phyloP scores from a whole-genome alignment of 2,329 filamentous ascomycete species.

The Fusarium anthophilum region DNA sequence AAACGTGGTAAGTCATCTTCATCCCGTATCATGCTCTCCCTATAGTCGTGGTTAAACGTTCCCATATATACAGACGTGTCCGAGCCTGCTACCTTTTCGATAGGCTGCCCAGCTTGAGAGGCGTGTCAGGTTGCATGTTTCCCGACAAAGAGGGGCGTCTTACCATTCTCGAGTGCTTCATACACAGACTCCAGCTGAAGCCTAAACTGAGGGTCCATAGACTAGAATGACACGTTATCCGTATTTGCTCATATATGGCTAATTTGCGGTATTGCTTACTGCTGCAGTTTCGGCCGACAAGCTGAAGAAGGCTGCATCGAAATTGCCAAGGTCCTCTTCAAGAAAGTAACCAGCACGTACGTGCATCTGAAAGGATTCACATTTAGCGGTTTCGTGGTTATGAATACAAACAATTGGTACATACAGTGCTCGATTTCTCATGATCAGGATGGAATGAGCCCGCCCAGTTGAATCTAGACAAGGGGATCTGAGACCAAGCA shows the following conservation, averaged over 20 bases:
- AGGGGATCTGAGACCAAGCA: not conserved
- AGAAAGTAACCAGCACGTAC: not conserved
- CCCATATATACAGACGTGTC: not conserved
- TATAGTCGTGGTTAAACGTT: not conserved
- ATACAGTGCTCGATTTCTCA: not conserved
- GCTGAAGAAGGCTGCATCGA: not conserved
- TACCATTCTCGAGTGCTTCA: not conserved
- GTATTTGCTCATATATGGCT: not conserved
- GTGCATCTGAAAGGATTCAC: not conserved
- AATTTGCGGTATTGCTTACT: not conserved
- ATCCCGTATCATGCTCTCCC: not conserved
- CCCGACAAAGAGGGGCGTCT: not conserved
- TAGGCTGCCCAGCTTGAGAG: not conserved
- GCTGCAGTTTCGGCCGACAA: not conserved
- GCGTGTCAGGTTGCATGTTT: not conserved
- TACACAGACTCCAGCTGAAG: not conserved
- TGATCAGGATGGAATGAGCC: not conserved
- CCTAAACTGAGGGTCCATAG: not conserved
- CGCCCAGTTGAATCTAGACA: not conserved
- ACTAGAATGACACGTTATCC: not conserved
- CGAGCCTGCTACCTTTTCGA: not conserved
- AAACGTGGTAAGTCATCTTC: not conserved
- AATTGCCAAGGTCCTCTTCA: not conserved
- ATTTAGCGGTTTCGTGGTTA: not conserved
- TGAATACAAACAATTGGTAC: not conserved